Base-by-base conservation (phyloP, 2,329 filamentous ascomycete genomes). In the Fusarium sp. region DNA sequence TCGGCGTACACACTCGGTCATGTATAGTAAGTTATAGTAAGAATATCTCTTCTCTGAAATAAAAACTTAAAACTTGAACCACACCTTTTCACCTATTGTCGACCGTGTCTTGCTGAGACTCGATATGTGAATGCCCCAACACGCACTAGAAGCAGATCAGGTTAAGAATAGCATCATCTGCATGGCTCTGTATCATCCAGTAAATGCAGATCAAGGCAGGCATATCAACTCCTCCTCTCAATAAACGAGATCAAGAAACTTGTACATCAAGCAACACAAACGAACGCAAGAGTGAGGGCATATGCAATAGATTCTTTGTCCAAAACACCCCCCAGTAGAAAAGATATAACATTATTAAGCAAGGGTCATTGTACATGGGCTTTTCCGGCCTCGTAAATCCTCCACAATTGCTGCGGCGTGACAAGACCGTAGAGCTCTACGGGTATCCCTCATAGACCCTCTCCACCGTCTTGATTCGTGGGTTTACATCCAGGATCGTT, bases 321-420 rank as follows among this genome's bases (percentile, higher is more conserved):
- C 64, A 68, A 68, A 68, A 67, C 63, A 67, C 54, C 67, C 54
- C 63, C 59, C 46, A 50, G 64, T 67, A 56, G 68, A 67, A 68
- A 67, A 72, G 74, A 75, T 67, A 70, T 70, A 76, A 71, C 70
- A 77, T 76, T 78, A 77, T 75, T 78, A 77, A 73, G 74, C 74
- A 77, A 74, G 64, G 70, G 72, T 77, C 77, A 76, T 78, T 78
- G 76, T 78, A 78, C 77, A 78, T 64, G 70, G 75, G 73, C 72
- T 70, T 69, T 68, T 62, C 59, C 59, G 70, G 69, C 72, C 71
- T 68, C 69, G 64, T 65, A 61, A 65, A 67, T 67, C 62, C 57
- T 68, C 54, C 63, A 50, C 64, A 48, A 38, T 36, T 56, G 42
- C 48, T 56, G 54, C 61, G 36, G 38, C 50, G 19, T 48, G 47